phyloP scores from a whole-genome alignment of 1,139 yeast species.

The Ogataea hybrid region DNA sequence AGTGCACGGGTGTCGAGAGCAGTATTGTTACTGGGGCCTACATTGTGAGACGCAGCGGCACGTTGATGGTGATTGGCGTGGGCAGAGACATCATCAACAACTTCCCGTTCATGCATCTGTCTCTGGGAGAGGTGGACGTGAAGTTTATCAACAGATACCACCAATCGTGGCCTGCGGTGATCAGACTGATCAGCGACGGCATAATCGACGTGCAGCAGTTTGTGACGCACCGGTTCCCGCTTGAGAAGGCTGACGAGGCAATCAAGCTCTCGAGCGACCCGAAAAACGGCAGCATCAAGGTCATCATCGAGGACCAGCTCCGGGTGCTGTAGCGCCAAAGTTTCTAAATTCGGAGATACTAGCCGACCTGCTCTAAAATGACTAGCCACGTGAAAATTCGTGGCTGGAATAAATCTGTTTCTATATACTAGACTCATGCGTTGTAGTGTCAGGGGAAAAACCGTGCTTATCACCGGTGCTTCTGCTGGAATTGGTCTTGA shows the following conservation, averaged over 20 bases:
- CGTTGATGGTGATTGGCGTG: conserved; percentile 37
- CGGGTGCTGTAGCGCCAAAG: neutral
- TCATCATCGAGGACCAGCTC: conserved; percentile 26
- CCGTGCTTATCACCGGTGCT: conserved; percentile 68
- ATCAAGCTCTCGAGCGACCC: conserved; percentile 33
- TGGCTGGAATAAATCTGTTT: neutral
- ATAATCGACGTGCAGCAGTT: conserved; percentile 32
- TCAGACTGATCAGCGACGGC: conserved; percentile 31
- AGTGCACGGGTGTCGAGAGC: conserved; percentile 35
- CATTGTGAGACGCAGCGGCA: conserved; percentile 37
- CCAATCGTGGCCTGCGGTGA: conserved; percentile 38
- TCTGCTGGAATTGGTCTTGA: conserved; percentile 61
- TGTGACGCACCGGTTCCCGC: conserved; percentile 33
- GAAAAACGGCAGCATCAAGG: conserved; percentile 34
- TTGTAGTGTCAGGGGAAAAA: conserved; percentile 2
- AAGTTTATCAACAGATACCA: conserved; percentile 40
- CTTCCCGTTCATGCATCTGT: conserved; percentile 41
- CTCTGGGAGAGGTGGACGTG: conserved; percentile 39
- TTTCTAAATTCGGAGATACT: neutral
- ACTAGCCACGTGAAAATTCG: conserved; percentile 21
- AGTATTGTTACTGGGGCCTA: conserved; percentile 35
- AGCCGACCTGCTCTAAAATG: conserved; percentile 36
- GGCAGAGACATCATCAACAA: conserved; percentile 36
- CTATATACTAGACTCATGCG: neutral
- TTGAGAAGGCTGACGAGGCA: conserved; percentile 34